A percentile compares a stretch with the other conserved stretches of the same genome.
Conservation (phyloP, 2,329 filamentous ascomycete genomes). For the Fusarium staphyleae region DNA sequence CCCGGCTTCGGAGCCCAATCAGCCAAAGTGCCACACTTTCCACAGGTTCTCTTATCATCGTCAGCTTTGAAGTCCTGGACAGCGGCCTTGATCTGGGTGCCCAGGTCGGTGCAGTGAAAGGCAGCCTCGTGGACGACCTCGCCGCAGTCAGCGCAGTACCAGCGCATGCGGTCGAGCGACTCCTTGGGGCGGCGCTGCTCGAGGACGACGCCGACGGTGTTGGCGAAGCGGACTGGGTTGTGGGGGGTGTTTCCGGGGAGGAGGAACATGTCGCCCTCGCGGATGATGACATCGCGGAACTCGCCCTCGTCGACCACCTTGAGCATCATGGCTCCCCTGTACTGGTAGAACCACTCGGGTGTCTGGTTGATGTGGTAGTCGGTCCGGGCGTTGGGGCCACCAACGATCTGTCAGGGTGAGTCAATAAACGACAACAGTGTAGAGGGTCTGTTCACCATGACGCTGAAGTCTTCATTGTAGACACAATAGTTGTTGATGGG, state of each 20-base stretch:
- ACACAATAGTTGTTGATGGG: conserved; percentile 98
- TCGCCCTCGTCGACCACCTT: conserved; percentile 79
- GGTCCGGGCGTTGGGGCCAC: conserved; percentile 92
- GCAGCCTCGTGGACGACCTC: conserved; percentile 81
- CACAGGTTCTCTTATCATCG: conserved; percentile 75
- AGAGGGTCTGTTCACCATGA: conserved; percentile 66
- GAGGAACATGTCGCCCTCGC: conserved; percentile 92
- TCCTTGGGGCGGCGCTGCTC: conserved; percentile 80
- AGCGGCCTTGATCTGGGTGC: conserved; percentile 91
- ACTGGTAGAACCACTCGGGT: conserved; percentile 97
- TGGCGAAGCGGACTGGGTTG: conserved; percentile 90
- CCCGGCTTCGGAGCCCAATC: conserved; percentile 71
- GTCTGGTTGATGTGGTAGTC: conserved; percentile 99
- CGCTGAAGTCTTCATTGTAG: conserved; percentile 82
- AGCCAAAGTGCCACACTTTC: conserved; percentile 77
- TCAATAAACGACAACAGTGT: not conserved
- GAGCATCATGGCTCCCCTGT: conserved; percentile 91
- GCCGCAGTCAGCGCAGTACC: conserved; percentile 82
- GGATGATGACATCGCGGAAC: conserved; percentile 87
- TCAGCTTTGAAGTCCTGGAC: conserved; percentile 80
- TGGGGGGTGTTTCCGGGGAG: conserved; percentile 95
- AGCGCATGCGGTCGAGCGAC: conserved; percentile 80
- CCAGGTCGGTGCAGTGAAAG: conserved; percentile 90
- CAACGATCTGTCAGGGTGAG: conserved; percentile 71
- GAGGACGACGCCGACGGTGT: conserved; percentile 93